Base-by-base conservation (phyloP, 106 monocot genomes). In the Iris macrosiphon region DNA sequence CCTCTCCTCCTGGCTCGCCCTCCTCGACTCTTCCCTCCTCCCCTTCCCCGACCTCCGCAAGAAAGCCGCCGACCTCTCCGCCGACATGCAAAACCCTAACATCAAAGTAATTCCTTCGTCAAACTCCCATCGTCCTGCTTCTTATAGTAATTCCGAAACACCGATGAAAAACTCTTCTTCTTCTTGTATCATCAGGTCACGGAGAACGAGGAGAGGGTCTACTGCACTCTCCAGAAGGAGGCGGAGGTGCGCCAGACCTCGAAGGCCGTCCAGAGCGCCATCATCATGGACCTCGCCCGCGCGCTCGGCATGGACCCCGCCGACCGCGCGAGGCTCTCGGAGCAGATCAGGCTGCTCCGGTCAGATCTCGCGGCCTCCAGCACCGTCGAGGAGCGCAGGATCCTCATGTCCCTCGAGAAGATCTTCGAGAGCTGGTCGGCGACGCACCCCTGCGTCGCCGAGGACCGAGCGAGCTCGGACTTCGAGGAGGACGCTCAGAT, bases 261-360 rank as follows among this genome's bases (percentile, higher is more conserved):
- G 50, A 73, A 79, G 37, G 72, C 72, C 0, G 68, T 73, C 27
- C 73, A 79, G 69, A 73, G 79, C 39, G 79, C 73, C 53, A 79
- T 69, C 55, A 26, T 79, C 38, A 73, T 79, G 79, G 79, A 79
- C 46, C 46, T 79, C 16, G 79, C 79, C 5, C 57, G 79, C 3
- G 69, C 79, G 1, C 59, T 79, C 4, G 73, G 73, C 7, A 49
- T 48, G 19, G 68, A 73, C 24, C 53, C 59, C 2, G 14, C 23
- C 1, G 73, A 73, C 52, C 60, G 53, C 39, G 28, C 31, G 19
- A 56, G 26, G 62, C 62, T 79, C 14, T 50, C 64, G 2, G 73
- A 64, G 43, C 62, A 79, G 34, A 60, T 79, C 25, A 54, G 23
- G 59, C 52, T 73, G 0, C 55, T 79, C 20, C 43, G 48, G 7